Evolutionary conservation across 306 rosid species (phyloP), one percentile per base, ranked within the genome.

Genomic region (Corylus heterophylla): DNA sequence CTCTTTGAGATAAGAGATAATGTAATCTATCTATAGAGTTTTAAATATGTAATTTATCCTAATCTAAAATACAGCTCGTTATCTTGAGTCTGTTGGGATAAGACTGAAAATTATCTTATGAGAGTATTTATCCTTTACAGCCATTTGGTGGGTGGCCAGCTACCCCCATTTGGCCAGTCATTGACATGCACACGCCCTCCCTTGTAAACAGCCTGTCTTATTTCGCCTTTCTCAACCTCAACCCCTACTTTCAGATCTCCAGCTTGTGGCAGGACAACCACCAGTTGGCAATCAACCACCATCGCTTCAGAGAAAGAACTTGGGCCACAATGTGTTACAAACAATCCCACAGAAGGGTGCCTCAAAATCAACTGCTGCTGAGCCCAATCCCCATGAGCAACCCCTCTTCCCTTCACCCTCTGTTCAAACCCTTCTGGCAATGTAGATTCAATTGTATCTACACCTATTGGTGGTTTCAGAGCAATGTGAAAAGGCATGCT

Each of bases 271-370:
- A 93, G 70, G 25, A 22, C 9, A 91, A 68, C 25, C 45, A 91
- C 92, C 62, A 91, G 12, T 68, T 88, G 94, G 49, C 90, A 87
- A 35, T 88, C 82, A 42, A 7, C 88, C 73, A 86, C 72, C 82
- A 88, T 39, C 5, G 85, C 93, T 85, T 93, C 97, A 31, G 83
- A 74, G 37, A 89, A 49, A 42, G 98, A 89, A 18, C 96, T 92
- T 1, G 93, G 79, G 22, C 98, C 97, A 52, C 94, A 91, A 73
- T 93, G 97, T 7, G 98, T 89, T 17, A 93, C 91, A 73, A 91
- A 91, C 83, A 93, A 91, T 37, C 97, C 98, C 42, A 93, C 90
- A 1, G 93, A 90, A 39, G 90, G 88, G 83, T 90, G 95, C 67
- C 76, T 84, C 82, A 91, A 67, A 22, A 93, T 84, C 75, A 80